Base-by-base conservation (phyloP, 1,284 basidiomycete species). In the Ustilago trichophora region DNA sequence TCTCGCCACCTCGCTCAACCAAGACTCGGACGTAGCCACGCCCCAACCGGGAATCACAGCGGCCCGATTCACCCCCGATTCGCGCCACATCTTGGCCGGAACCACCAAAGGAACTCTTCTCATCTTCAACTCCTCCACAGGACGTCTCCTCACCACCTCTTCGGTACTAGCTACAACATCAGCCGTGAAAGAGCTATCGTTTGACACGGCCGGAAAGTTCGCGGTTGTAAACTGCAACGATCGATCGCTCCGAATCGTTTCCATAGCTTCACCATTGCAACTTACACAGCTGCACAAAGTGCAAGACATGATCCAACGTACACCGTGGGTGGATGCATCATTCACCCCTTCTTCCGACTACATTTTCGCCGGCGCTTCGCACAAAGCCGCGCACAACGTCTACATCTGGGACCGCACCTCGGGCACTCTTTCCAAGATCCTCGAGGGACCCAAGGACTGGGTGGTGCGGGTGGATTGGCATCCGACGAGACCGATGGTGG, bases 351-450 rank as follows among this genome's bases (percentile, higher is more conserved):
- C 96, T 72, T 92, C 92, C 10, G 94, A 98, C 80, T 98, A 93
- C 87, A 87, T 98, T 8, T 75, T 69, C 24, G 75, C 72, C 88
- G 91, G 93, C n/a, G 92, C 94, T 1, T 92, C 91, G 1, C 92
- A 96, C 80, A 90, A 92, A 46, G 91, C 91, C 2, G 87, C 89
- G 0, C 96, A 98, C 82, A 95, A 96, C 77, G 91, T 99, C 33
- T 98, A 96, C 80, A 89, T 99, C 26, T 99, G 95, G 95, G 94
- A 98, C 82, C 87, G 93, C 15, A 88, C 91, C 53, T 90, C 91
- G 43, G 94, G 94, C 0, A 89, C 89, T 40, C 88, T 98, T 63
- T 88, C 90, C 6, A 93, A 89, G 72, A 90, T 95, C 12, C 83
- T 98, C 27, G 95, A 98, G 75, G 96, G 96, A 1, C 95, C 96